Percentiles rank a stretch among this genome's conserved stretches.
Conservation (phyloP, 2,329 filamentous ascomycete species). For the Nigrospora sphaerica region DNA sequence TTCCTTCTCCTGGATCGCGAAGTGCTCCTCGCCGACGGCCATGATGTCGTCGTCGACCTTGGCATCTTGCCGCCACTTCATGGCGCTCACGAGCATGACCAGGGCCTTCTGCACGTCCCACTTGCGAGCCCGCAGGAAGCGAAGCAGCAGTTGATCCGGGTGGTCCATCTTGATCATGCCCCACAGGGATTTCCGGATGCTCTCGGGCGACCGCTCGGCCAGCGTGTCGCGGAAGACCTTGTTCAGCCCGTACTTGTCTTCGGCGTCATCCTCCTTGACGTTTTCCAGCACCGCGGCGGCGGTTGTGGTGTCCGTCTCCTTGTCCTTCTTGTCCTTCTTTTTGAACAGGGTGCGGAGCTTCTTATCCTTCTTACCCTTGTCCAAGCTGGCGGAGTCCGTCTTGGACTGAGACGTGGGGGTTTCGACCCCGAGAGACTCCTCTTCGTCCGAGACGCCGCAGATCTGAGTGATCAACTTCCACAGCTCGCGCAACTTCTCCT, state of each 20-base stretch:
- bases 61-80: conserved; percentile 87
- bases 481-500: conserved; percentile 79
- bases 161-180: conserved; percentile 92
- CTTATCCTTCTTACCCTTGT: conserved; percentile 59
- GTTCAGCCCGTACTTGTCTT: conserved; percentile 90
- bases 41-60: conserved; percentile 88
- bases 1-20: conserved; percentile 3
- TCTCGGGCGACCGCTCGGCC: conserved; percentile 67
- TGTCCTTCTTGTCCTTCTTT: conserved; percentile 51
- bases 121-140: conserved; percentile 83
- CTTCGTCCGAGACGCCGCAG: conserved; percentile 52
- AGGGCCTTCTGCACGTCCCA: conserved; percentile 94
- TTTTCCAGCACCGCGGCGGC: conserved; percentile 29
- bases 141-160: conserved; percentile 75
- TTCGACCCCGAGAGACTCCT: conserved; percentile 20
- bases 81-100: conserved; percentile 88
- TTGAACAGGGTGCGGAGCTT: conserved; percentile 66
- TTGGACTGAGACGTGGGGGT: conserved; percentile 21
- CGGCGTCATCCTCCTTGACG: conserved; percentile 42
- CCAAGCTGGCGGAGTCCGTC: conserved; percentile 20
- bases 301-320: conserved; percentile 29
- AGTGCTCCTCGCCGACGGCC: conserved; percentile 60
- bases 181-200: conserved; percentile 80
- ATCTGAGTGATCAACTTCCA: conserved; percentile 74
- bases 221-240: conserved; percentile 82